Base-by-base conservation (phyloP, 2,329 filamentous ascomycete species). In the Knoxdaviesia proteae region DNA sequence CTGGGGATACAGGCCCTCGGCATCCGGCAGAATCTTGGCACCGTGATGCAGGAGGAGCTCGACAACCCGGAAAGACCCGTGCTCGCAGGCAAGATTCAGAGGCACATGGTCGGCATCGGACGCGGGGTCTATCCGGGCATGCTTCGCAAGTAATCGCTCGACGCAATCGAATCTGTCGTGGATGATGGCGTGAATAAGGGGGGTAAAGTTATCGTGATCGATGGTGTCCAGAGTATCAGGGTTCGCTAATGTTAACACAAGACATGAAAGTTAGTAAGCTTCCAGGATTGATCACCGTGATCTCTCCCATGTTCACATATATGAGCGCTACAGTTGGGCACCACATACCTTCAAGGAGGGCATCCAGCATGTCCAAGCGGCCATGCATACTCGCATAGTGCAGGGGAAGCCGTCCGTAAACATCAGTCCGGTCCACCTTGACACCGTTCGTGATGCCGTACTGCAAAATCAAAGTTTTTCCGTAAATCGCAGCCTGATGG, bases 361-460 rank as follows among this genome's bases (percentile, higher is more conserved):
- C 69, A 49, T 83, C 71, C 32, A 92, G 72, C 75, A 93, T 86
- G 43, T 83, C 80, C 20, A 92, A 69, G 39, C 83, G 74, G 5
- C 90, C 90, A 61, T 94, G 84, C 71, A 96, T 87, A 57, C 84
- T 93, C 9, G 90, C 87, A 61, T 98, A 98, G 55, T 98, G 90
- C 34, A 98, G 62, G 31, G 90, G 87, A 46, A 94, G 82, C 40
- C 90, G 72, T 6, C 90, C 90, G 56, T 98, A 98, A 6, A 94
- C 87, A 61, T 98, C 90, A 3, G 80, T 81, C 42, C 82, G 71
- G 44, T 76, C 76, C 30, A 86, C 77, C 47, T 87, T 77, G 34
- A 94, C 84, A 5, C 73, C 75, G 39, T 71, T 75, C 1, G 71
- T 64, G n/a, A 98, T 64, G 4, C 81, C 87, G 49, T 80, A 76